Conservation (phyloP, 2,329 filamentous ascomycete species). For the Xylariaceae sp. region DNA sequence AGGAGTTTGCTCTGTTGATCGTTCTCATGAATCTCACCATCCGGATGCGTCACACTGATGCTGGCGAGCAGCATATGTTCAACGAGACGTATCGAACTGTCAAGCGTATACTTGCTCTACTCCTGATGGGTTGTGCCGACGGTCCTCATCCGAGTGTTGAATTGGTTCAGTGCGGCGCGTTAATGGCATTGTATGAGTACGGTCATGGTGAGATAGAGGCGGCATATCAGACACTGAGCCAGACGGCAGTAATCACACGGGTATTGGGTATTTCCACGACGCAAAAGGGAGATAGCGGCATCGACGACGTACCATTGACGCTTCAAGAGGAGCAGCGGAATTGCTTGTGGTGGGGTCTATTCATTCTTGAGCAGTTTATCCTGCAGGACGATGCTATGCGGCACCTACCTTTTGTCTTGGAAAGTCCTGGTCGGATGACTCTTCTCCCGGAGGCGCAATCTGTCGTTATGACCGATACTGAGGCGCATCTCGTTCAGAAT, state of each 20-base stretch:
- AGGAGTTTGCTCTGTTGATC: slow-evolving; percentile 36
- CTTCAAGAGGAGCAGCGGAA: slow-evolving; percentile 33
- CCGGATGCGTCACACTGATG: slow-evolving; percentile 35
- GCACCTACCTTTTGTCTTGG: slow-evolving; percentile 31
- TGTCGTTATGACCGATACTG: slow-evolving; percentile 13
- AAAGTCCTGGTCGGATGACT: slow-evolving; percentile 28
- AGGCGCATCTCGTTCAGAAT: slow-evolving; percentile 2
- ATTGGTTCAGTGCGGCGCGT: slow-evolving; percentile 38
- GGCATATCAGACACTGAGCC: slow-evolving; percentile 41
- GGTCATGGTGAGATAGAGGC: slow-evolving; percentile 39
- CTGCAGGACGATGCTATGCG: slow-evolving; percentile 30
- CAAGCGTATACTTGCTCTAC: slow-evolving; percentile 36
- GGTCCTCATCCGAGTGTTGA: slow-evolving; percentile 33
- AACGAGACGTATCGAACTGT: slow-evolving; percentile 36
- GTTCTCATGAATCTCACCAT: slow-evolving; percentile 41
- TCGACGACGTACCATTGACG: slow-evolving; percentile 19
- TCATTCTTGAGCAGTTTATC: slow-evolving; percentile 40
- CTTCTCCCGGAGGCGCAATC: slow-evolving; percentile 29
- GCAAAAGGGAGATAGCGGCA: slow-evolving; percentile 30
- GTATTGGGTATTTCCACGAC: slow-evolving; percentile 36
- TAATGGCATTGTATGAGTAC: slow-evolving; percentile 41
- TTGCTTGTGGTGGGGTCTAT: slow-evolving; percentile 41
- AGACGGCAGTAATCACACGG: slow-evolving; percentile 36
- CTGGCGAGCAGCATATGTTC: slow-evolving; percentile 36
- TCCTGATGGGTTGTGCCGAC: slow-evolving; percentile 33